These are phyloP conservation scores for Tricholoma sp. DNA, from an alignment of 768 basidiomycete species.

Conservation along the genomic window DNA sequence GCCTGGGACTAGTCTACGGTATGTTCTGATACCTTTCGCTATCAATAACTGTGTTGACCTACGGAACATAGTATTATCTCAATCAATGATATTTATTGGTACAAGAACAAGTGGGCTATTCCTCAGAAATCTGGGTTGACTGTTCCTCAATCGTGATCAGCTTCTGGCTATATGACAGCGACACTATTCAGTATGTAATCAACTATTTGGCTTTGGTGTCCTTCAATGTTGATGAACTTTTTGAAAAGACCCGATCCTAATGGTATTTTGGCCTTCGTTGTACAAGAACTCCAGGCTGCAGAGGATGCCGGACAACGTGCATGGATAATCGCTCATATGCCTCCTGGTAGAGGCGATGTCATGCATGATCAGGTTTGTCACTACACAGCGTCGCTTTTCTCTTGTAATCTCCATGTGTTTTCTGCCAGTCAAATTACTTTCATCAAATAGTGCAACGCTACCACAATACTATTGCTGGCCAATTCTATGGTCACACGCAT, in stretches of 20 bases:
- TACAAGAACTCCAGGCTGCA: conserved; percentile 49
- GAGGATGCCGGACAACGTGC: conserved; percentile 56
- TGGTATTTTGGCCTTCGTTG: conserved; percentile 51
- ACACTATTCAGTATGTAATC: conserved; percentile 35
- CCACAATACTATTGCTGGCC: conserved; percentile 50
- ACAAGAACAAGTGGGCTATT: conserved; percentile 43
- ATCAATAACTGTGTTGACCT: not conserved
- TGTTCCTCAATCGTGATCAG: conserved; percentile 20
- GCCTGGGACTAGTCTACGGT: conserved; percentile 47
- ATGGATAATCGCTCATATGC: conserved; percentile 62
- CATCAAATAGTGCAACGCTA: conserved; percentile 60
- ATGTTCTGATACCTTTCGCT: not conserved
- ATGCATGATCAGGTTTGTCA: conserved; percentile 44
- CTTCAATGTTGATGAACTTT: not conserved
- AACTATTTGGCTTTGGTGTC: not conserved
- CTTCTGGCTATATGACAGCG: conserved; percentile 58
- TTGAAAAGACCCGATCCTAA: conserved; percentile 47
- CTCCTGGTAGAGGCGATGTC: conserved; percentile 43
- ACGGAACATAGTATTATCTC: conserved; percentile 44
- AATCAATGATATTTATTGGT: conserved; percentile 59
- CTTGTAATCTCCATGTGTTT: not conserved
- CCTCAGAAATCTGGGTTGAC: not conserved
- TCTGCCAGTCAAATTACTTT: conserved; percentile 52
- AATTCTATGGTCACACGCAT: conserved; percentile 62
- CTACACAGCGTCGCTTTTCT: not conserved